Base-by-base conservation (phyloP, 2,329 filamentous ascomycete genomes). In the Lachnellula cervina region DNA sequence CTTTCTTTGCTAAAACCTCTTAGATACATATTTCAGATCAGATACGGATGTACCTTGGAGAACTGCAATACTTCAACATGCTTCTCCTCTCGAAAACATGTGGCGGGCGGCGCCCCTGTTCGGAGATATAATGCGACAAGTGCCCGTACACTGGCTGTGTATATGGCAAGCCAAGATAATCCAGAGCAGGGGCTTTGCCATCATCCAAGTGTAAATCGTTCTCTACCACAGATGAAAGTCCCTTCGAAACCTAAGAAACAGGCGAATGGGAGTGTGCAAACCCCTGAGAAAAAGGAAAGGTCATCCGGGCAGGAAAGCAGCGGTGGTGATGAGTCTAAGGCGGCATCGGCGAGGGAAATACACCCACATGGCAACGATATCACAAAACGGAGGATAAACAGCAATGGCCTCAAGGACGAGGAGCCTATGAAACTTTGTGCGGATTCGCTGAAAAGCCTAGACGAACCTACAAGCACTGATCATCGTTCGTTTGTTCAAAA, bases 11-110 rank as follows among this genome's bases (percentile, higher is more conserved):
- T 59, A 46, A 60, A 47, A 34, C 55, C 37, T 57, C n/a, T 23
- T 60, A 93, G 89, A 65, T 95, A 89, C 68, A 84, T 92, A 49
- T 77, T 82, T 35, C 91, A 96, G 72, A 81, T 96, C n/a, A 83
- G 90, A 55, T 81, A 88, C 62, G 91, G 91, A 60, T 96, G 91
- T 69, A 83, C 82, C 59, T 82, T 81, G 61, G 74, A 78, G 52
- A 76, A 78, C 51, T 96, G 91, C 72, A 77, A 77, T 37, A 93
- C 85, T 1, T 74, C 89, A 14, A 93, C 89, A 14, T 96, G 91
- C 73, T 87, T 93, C 67, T 90, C 86, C 59, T 90, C 83, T 69
- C 84, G 88, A 54, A 87, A 81, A 70, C 81, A 88, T 62, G 74
- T 86, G 42, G 80, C 83, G 25, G 82, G 80, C 35, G 82, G 83